phyloP scores from a whole-genome alignment of 768 basidiomycete species.

The Rhizopogon rudus region DNA sequence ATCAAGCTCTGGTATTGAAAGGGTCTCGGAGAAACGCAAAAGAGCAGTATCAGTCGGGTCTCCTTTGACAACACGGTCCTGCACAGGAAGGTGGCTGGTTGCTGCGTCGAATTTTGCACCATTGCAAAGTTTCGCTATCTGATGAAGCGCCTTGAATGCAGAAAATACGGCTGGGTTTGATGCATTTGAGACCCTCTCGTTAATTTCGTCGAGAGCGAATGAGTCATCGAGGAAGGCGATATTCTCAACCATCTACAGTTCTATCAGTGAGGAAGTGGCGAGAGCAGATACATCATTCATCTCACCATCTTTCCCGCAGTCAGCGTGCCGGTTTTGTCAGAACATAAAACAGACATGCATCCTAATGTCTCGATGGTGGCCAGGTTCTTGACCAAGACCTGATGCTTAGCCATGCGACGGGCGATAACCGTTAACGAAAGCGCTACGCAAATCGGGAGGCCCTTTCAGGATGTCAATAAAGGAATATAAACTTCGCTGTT shows the following conservation, averaged over 20 bases:
- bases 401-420: constrained; percentile 44
- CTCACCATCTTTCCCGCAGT: constrained; percentile 40
- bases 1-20: constrained; percentile 5
- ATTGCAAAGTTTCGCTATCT: constrained; percentile 45
- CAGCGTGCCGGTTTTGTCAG: constrained; percentile 60
- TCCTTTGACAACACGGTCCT: constrained; percentile 22
- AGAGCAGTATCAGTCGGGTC: constrained; percentile 45
- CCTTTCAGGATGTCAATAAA: constrained; percentile 47
- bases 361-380: constrained; percentile 67
- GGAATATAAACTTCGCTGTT: constrained; percentile 48
- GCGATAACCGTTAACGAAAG: constrained; percentile 44
- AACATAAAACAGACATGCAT: constrained; percentile 47
- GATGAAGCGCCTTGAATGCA: constrained; percentile 19
- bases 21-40: constrained; percentile 33
- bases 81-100: constrained; percentile 2
- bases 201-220: constrained; percentile 13
- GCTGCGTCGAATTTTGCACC: constrained; percentile 38
- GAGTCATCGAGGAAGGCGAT: constrained; percentile 22
- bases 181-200: constrained; percentile 4
- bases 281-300: background rate
- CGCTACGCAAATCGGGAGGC: constrained; percentile 50
- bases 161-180: constrained; percentile 7
- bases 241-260: constrained; percentile 24
- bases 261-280: background rate
- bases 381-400: constrained; percentile 50